Evolutionary conservation across 805 yeast species (phyloP).

Genomic region (Kockiozyma suomiensis): DNA sequence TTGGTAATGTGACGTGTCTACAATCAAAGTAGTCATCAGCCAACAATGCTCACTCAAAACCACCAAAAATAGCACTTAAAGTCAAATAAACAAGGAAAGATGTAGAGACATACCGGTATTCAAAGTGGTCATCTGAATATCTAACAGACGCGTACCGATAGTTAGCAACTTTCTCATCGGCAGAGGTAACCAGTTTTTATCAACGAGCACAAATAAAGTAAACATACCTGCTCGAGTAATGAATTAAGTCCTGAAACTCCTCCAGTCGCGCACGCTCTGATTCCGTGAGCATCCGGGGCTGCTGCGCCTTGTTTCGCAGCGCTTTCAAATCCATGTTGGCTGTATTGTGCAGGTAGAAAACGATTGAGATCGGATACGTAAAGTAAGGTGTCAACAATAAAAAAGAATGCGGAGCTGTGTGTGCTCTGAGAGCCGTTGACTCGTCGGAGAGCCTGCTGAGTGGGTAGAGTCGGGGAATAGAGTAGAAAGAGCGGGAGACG

Average conservation of each 20-base stretch:
- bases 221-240: slow-evolving; percentile 75
- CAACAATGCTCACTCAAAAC: no score
- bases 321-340: slow-evolving; percentile 25
- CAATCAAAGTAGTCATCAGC: not conserved
- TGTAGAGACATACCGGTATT: slow-evolving; percentile 57
- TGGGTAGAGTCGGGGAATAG: no score
- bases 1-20: slow-evolving; percentile 94
- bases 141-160: slow-evolving; percentile 42
- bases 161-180: not conserved
- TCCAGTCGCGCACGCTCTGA: slow-evolving; percentile 82
- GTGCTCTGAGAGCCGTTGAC: no score
- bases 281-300: slow-evolving; percentile 70
- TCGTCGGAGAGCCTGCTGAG: no score
- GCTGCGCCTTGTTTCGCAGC: slow-evolving; percentile 12
- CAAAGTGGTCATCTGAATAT: slow-evolving; percentile 88
- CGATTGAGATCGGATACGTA: not conserved
- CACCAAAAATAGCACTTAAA: no score
- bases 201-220: no score
- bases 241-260: slow-evolving; percentile 91
- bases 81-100: not conserved
- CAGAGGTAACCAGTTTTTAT: not conserved
- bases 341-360: no score
- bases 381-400: not conserved
- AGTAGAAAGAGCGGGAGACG: not conserved
- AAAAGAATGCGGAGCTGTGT: no score